Evolutionary conservation across 768 basidiomycete genomes (phyloP), one percentile per base, ranked within the genome.

Genomic region (Chalciporus pseudorubinellus): DNA sequence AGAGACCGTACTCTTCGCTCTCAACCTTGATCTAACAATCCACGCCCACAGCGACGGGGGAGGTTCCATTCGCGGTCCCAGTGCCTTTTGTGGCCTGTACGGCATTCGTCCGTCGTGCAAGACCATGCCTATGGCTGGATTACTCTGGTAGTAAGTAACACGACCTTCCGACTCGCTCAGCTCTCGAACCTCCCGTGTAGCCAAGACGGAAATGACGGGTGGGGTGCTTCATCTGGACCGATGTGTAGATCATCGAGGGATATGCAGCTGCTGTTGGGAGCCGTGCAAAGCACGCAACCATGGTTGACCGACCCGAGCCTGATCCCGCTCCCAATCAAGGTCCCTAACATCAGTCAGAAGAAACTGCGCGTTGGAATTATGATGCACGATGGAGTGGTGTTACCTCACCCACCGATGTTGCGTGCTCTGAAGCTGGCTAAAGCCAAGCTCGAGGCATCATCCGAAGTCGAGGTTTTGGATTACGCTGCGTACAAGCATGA

Each of bases 31-130:
- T n/a, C n/a, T n/a, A n/a, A n/a, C n/a, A n/a, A n/a, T n/a, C n/a
- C n/a, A n/a, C n/a, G n/a, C n/a, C 29, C 31, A 42, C 29, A 67
- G 61, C 20, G 67, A 69, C 44, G 48, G 20, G n/a, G 76, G 76
- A 22, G 68, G 65, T n/a, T 70, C 74, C 18, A 66, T 74, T 28
- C 71, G 75, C 19, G 70, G 63, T 24, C 76, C 76, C 21, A 56
- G 66, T 7, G 62, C 66, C 0, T 71, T 70, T 52, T 60, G 62
- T 44, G 72, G 72, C 16, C 53, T 78, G 20, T 78, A 75, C 44
- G 72, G 70, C 7, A 61, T 79, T 24, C 70, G 77, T 12, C 74
- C 74, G 0, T 66, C 69, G 12, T 70, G 59, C 52, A 52, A 57
- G 36, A 70, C 72, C 14, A 60, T 74, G 48, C 70, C 61, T 44